Evolutionary conservation across 345 rosid genomes (phyloP).

Genomic region (Eucalyptus leucophloia): DNA sequence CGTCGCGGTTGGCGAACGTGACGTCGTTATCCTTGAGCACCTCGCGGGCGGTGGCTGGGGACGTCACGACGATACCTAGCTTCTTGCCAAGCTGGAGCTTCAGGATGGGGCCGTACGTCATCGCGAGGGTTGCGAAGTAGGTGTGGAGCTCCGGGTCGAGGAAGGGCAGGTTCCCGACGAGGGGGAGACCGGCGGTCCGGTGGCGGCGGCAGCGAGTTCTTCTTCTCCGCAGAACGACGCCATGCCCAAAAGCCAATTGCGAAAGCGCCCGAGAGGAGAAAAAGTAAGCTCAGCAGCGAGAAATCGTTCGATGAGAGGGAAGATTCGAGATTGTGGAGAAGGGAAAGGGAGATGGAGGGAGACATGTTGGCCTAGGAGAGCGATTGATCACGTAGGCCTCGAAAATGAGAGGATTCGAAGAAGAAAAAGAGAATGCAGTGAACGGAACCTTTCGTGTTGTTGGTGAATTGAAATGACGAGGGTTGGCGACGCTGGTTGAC

Average conservation of each 20-base stretch:
- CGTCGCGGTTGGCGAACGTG: conserved; percentile 31
- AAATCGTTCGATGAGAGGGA: neutral
- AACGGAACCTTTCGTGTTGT: no score
- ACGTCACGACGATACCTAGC: conserved; percentile 14
- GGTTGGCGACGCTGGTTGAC: no score
- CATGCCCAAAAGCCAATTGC: neutral
- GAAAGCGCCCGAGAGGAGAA: neutral
- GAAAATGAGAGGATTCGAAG: no score
- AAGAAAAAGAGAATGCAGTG: no score
- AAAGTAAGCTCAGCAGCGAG: neutral
- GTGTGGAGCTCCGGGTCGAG: conserved; percentile 30
- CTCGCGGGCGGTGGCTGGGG: conserved; percentile 22
- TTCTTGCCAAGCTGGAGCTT: conserved; percentile 27
- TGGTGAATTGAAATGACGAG: no score
- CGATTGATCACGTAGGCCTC: no score
- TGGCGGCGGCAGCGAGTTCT: neutral
- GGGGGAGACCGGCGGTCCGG: conserved; percentile 39
- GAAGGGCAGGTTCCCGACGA: conserved; percentile 37
- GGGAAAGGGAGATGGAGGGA: neutral
- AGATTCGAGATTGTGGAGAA: neutral
- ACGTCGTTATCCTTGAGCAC: conserved; percentile 29
- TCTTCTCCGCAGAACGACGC: neutral
- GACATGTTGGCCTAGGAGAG: neutral
- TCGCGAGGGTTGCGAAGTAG: conserved; percentile 15
- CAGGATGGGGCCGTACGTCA: conserved; percentile 23